phyloP scores from a whole-genome alignment of 495 filamentous ascomycete species.

The Hypoxylon lienhwacheense region DNA sequence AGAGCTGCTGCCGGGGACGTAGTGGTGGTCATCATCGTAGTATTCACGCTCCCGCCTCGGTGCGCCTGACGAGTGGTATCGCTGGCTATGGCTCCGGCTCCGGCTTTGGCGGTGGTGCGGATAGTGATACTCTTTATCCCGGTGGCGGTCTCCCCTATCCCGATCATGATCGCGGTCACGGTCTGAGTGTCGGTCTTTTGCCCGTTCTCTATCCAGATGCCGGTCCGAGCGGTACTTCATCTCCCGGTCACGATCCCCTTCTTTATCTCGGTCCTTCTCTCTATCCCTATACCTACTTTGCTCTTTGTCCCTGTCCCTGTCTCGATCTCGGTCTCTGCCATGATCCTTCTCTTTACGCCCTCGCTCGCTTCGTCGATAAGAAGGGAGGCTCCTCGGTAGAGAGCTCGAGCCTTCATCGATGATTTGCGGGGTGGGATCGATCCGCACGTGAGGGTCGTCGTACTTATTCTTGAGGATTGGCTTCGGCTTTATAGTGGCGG shows the following conservation, averaged over 20 bases:
- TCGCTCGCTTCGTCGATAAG: slow-evolving; percentile 31
- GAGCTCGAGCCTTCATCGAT: slow-evolving; percentile 44
- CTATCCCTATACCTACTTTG: slow-evolving; percentile 27
- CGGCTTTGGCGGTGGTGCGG: slow-evolving; percentile 19
- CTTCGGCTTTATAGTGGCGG: slow-evolving; percentile 48
- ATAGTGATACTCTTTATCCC: slow-evolving; percentile 22
- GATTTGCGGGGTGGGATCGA: slow-evolving; percentile 40
- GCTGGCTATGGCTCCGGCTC: slow-evolving; percentile 22
- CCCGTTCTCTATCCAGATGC: slow-evolving; percentile 31
- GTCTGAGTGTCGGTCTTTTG: slow-evolving; percentile 22
- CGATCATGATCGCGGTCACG: slow-evolving; percentile 33
- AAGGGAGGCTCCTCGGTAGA: slow-evolving; percentile 27
- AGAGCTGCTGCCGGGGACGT: not conserved
- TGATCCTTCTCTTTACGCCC: slow-evolving; percentile 28
- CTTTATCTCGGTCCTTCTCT: slow-evolving; percentile 34
- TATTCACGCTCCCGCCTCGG: slow-evolving; percentile 26
- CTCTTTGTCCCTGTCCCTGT: slow-evolving; percentile 29
- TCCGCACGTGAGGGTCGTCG: slow-evolving; percentile 49
- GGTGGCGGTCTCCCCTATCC: slow-evolving; percentile 12
- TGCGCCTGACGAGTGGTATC: slow-evolving; percentile 22
- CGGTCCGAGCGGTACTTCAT: slow-evolving; percentile 28
- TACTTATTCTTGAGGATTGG: slow-evolving; percentile 57
- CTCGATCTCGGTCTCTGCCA: slow-evolving; percentile 31
- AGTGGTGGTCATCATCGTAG: slow-evolving; percentile 28
- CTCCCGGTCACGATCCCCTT: slow-evolving; percentile 38